Base-by-base conservation (phyloP, 306 rosid genomes). In the Begonia masoniana region DNA sequence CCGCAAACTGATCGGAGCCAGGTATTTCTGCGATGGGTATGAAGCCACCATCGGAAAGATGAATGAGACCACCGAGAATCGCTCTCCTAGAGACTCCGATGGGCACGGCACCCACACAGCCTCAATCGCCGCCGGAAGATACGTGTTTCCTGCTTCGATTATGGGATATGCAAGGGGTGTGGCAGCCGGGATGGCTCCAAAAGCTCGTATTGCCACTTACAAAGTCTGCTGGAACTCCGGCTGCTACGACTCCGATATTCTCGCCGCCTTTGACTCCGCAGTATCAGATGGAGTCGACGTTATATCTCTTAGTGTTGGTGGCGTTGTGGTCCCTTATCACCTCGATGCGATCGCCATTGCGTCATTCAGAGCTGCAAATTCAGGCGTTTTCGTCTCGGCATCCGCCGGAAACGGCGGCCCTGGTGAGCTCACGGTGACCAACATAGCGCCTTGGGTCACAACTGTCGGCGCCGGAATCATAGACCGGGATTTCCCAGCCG, bases 341-440 rank as follows among this genome's bases (percentile, higher is more conserved):
- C 87, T 85, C 6, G 95, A 85, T 13, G 66, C 77, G 10, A 82
- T 85, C 0, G 91, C 95, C 0, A 78, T 85, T 0, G 95, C 75
- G 0, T 80, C 91, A 0, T 85, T 57, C 19, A 84, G 78, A 0
- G 91, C 95, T 6, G 12, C 84, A 0, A 47, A 52, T 2, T 59
- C 73, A 0, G 95, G 95, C 0, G 75, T 81, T 7, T 85, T 85
- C 39, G 87, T 85, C 16, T 81, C 91, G 0, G 68, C 95, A 5
- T 85, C 95, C 0, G 95, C 84, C 23, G 95, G 95, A 0, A 85
- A 85, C 12, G 87, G 84, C 17, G 95, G 95, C 1, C 95, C 95
- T 10, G 86, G 86, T 0, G 80, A 73, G 5, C 80, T 78, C 3
- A 67, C 82, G 0, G 95, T 81, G 10, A 76, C 84, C 12, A 85